Percentiles rank a stretch among this genome's conserved stretches.
These are phyloP conservation scores for Apiotrichum veenhuisii DNA, from an alignment of 1,284 basidiomycete species.

Conservation along the genomic window DNA sequence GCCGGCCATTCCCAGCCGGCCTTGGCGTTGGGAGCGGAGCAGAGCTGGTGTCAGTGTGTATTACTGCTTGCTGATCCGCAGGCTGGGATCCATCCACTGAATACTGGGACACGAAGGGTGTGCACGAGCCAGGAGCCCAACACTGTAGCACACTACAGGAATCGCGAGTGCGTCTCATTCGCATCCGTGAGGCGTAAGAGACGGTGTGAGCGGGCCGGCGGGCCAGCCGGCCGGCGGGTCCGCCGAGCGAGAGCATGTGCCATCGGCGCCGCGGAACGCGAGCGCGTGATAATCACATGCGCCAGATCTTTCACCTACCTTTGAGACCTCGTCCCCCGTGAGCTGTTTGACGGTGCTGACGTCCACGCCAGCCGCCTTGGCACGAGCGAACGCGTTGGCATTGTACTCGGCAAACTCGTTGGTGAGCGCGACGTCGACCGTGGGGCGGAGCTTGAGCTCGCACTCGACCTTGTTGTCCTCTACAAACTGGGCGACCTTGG, in stretches of 20 bases:
- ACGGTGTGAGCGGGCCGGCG: too few species aligned
- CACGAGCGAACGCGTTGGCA: slow-evolving; percentile 13
- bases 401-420: slow-evolving; percentile 14
- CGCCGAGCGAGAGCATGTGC: too few species aligned
- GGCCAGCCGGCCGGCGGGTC: too few species aligned
- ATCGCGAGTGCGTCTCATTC: too few species aligned
- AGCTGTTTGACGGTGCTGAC: slow-evolving; percentile 17
- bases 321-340: slow-evolving; percentile 12
- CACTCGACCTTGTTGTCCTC: slow-evolving; percentile 27
- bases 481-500: slow-evolving; percentile 20
- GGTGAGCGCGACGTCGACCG: slow-evolving; percentile 23
- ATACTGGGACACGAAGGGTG: too few species aligned
- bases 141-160: too few species aligned
- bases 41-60: slow-evolving; percentile 5
- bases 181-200: too few species aligned
- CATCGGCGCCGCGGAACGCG: neutral
- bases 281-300: too few species aligned
- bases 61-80: too few species aligned
- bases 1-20: slow-evolving; percentile 23
- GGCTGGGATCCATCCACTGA: too few species aligned
- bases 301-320: slow-evolving; percentile 12
- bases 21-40: slow-evolving; percentile 20
- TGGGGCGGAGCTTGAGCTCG: slow-evolving; percentile 26
- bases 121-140: too few species aligned
- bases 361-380: slow-evolving; percentile 23